Evolutionary conservation across 768 basidiomycete genomes (phyloP).

Genomic region (Saitozyma sp.): DNA sequence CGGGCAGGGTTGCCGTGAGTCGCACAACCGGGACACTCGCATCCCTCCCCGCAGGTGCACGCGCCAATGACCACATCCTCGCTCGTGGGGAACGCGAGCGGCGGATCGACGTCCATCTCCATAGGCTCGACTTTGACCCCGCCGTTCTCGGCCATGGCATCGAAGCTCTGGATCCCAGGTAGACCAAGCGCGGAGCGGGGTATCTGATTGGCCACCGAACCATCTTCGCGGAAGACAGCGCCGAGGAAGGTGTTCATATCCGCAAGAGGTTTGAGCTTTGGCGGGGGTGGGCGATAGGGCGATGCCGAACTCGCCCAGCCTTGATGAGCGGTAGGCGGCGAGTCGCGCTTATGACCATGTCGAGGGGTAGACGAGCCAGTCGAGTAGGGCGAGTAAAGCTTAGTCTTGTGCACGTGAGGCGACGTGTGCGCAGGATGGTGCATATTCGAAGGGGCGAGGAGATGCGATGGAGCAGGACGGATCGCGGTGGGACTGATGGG

Average conservation of each 20-base stretch:
- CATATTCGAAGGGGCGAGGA: slow-evolving; percentile 34
- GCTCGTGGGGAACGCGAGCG: slow-evolving; percentile 35
- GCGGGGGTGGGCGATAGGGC: slow-evolving; percentile 17
- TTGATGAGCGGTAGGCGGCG: background rate
- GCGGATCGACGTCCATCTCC: slow-evolving; percentile 34
- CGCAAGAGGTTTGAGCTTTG: slow-evolving; percentile 26
- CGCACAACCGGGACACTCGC: slow-evolving; percentile 50
- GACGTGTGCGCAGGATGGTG: slow-evolving; percentile 50
- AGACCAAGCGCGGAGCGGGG: slow-evolving; percentile 37
- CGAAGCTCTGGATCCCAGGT: slow-evolving; percentile 41
- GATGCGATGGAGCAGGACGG: background rate
- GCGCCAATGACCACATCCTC: slow-evolving; percentile 44
- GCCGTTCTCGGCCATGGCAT: slow-evolving; percentile 29
- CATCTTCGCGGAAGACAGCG: slow-evolving; percentile 38
- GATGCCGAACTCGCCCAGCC: slow-evolving; percentile 4
- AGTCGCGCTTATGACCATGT: slow-evolving; percentile 19
- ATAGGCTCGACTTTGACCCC: slow-evolving; percentile 31
- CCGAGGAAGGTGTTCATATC: slow-evolving; percentile 40
- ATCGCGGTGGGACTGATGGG: slow-evolving; percentile 1
- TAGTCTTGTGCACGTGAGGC: slow-evolving; percentile 51
- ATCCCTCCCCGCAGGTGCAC: slow-evolving; percentile 52
- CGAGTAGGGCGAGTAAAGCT: slow-evolving; percentile 50
- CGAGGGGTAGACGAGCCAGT: slow-evolving; percentile 18
- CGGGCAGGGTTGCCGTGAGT: slow-evolving; percentile 34
- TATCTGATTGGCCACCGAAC: slow-evolving; percentile 26